Evolutionary conservation across 768 basidiomycete species (phyloP), one percentile per base, ranked within the genome.

Genomic region (Mrakia gelida): DNA sequence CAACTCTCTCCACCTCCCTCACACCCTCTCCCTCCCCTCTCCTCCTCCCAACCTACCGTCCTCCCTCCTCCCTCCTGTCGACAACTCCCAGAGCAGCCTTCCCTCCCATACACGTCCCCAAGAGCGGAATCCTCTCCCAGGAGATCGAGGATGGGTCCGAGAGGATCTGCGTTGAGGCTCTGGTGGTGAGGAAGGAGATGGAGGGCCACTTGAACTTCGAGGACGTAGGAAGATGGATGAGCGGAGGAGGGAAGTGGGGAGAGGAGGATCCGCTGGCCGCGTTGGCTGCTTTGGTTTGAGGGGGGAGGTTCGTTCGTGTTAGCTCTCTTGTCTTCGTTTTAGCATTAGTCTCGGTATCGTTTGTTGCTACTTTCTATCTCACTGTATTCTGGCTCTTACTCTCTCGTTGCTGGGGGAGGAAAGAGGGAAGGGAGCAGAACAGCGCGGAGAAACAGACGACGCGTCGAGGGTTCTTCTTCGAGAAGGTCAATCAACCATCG

Each of bases 161-260:
- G 73, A 30, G 77, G 34, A 41, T 78, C 23, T 78, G 77, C 54
- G 77, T 78, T 11, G 77, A 78, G 38, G 77, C 72, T 3, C 32
- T 78, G 52, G 77, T 78, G 61, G 67, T 74, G 32, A 45, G 77
- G 38, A 78, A 78, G 43, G 77, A 78, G 52, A 78, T 78, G 77
- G 67, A 74, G 54, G 71, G 59, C 13, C 54, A 73, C 34, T 18
- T 78, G 41, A 71, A 78, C 63, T 67, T 78, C 52, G 72, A 73
- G 26, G 77, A 78, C 54, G 34, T 78, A 18, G 77, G 75, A 41
- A n/a, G 32, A 16, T 73, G 72, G 71, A 72, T 72, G 71, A 54
- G 28, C 15, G 71, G 71, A 11, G 43, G 32, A n/a, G 71, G 71
- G 71, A 67, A 30, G 34, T 32, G 65, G 65, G 32, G 1, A 34